These are phyloP conservation scores for Marsdenia floribunda DNA, from an alignment of 257 asterid genomes.

Conservation along the genomic window DNA sequence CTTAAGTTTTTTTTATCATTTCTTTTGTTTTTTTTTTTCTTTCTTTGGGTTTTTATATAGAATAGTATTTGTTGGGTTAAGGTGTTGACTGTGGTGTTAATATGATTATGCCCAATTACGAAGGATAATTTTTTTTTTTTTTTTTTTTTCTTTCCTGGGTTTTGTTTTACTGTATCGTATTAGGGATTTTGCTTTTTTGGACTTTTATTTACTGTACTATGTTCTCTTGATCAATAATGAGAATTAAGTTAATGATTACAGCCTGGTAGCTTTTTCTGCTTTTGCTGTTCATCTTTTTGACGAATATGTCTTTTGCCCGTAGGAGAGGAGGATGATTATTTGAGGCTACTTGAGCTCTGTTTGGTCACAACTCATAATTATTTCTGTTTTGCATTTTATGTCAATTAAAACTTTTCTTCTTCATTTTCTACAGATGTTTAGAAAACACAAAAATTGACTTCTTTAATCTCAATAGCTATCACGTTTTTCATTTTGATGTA, in stretches of 20 bases:
- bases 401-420: neutral
- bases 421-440: neutral
- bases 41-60: neutral
- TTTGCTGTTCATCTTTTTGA: constrained; percentile 12
- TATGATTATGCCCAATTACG: constrained; percentile 20
- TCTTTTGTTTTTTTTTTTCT: neutral
- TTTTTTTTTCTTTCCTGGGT: neutral
- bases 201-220: constrained; percentile 6
- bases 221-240: constrained; percentile 10
- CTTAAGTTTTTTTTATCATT: neutral
- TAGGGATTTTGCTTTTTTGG: neutral
- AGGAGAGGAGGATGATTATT: constrained; percentile 11
- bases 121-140: neutral
- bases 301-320: constrained; percentile 7
- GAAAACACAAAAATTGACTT: too few relatives aligned
- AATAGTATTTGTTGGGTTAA: neutral
- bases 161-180: constrained; percentile 4
- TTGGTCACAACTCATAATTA: constrained; percentile 3
- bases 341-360: neutral
- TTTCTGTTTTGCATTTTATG: neutral
- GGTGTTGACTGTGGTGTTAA: neutral
- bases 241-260: constrained; percentile 10
- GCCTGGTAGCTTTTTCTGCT: constrained; percentile 10
- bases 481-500: neutral
- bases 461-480: neutral